Evolutionary conservation across 2,329 filamentous ascomycete species (phyloP).

Genomic region (Aspergillus arachidicola): DNA sequence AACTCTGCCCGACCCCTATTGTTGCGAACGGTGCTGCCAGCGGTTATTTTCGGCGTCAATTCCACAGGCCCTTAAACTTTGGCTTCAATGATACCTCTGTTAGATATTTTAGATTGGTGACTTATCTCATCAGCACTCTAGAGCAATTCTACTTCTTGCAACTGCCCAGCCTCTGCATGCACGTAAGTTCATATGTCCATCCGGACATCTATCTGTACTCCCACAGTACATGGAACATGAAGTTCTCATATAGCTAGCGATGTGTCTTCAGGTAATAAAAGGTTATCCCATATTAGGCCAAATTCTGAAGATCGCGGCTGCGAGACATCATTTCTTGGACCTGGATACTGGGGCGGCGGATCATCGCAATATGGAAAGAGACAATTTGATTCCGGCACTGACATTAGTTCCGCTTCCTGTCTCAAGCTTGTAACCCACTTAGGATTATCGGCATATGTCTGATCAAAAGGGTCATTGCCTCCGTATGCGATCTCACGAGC

Average conservation of each 20-base stretch:
- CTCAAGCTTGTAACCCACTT: not conserved
- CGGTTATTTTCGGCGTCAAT: no score
- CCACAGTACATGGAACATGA: not conserved
- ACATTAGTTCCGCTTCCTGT: not conserved
- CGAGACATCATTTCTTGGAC: not conserved
- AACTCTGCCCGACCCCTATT: not conserved
- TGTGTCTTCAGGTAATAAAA: not conserved
- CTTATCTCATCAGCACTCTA: no score
- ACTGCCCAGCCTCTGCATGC: no score
- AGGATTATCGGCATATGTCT: slow-evolving; percentile 12
- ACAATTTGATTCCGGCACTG: not conserved
- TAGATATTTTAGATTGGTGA: no score
- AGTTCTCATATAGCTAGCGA: not conserved
- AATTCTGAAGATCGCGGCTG: not conserved
- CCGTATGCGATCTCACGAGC: slow-evolving; percentile 10
- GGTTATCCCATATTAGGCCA: not conserved
- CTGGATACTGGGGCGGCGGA: not conserved
- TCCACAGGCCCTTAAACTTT: no score
- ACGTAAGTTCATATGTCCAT: no score
- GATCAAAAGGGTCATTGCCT: slow-evolving; percentile 9
- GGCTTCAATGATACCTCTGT: no score
- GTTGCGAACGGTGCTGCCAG: not conserved
- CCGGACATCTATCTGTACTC: no score
- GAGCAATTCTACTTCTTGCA: no score
- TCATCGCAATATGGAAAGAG: not conserved